A percentile compares a stretch with the other conserved stretches of the same genome.
phyloP scores from a whole-genome alignment of 805 yeast species.

The Komagataella phaffii region DNA sequence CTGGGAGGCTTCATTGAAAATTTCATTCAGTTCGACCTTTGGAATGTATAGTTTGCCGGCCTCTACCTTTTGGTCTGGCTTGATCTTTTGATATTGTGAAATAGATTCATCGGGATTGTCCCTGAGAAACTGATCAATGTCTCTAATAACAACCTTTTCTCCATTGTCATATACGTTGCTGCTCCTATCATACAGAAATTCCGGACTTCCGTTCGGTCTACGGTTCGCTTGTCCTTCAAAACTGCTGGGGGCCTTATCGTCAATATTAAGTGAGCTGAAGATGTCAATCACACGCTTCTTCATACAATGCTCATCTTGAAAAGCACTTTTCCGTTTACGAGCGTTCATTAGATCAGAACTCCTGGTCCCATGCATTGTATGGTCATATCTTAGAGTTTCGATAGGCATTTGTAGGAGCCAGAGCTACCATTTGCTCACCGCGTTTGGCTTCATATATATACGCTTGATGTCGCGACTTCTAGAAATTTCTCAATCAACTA shows the following conservation, averaged over 20 bases:
- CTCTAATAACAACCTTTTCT: conserved; percentile 7
- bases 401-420: neutral
- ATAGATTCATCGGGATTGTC: conserved; percentile 9
- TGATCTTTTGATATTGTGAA: neutral
- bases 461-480: neutral
- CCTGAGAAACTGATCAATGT: conserved; percentile 12
- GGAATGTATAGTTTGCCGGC: conserved; percentile 6
- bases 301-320: neutral
- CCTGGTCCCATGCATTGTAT: neutral
- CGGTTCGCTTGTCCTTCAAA: neutral
- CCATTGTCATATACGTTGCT: neutral
- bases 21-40: conserved; percentile 5
- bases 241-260: neutral
- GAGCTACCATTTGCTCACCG: neutral
- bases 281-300: neutral
- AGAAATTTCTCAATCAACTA: neutral
- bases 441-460: neutral
- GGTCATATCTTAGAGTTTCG: neutral
- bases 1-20: conserved; percentile 3
- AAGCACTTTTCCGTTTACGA: neutral
- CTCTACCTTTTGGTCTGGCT: conserved; percentile 2
- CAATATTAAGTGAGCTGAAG: neutral
- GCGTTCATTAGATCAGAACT: neutral
- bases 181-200: neutral
- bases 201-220: neutral